Evolutionary conservation across 2,329 filamentous ascomycete genomes (phyloP).

Genomic region (Hypoxylon rubiginosum): DNA sequence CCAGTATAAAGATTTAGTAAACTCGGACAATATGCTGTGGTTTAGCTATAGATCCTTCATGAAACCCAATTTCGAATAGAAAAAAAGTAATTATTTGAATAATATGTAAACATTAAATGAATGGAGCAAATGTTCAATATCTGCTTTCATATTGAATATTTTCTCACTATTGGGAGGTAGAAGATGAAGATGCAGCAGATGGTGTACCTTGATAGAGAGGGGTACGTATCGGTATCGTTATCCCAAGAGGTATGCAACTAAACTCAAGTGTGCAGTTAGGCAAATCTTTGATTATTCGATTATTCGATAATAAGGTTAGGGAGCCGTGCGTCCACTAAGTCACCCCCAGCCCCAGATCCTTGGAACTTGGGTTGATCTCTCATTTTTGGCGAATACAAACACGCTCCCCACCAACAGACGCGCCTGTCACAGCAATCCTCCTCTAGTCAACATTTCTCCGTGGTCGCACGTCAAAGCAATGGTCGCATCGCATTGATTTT

Average conservation of each 20-base stretch:
- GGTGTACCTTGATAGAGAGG: too few relatives aligned
- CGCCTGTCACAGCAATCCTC: slow-evolving; percentile 33
- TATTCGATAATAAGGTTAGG: slow-evolving; percentile 21
- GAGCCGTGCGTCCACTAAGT: background rate
- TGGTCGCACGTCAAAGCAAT: slow-evolving; percentile 36
- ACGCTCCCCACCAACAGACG: slow-evolving; percentile 41
- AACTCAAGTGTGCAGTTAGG: background rate
- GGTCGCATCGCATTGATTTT: slow-evolving; percentile 46
- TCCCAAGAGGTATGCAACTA: too few relatives aligned
- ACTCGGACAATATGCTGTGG: background rate
- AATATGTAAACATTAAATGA: too few relatives aligned
- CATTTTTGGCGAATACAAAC: slow-evolving; percentile 39
- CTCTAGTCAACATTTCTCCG: slow-evolving; percentile 34
- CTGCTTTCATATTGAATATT: too few relatives aligned
- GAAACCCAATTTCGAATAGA: background rate
- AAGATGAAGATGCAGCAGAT: too few relatives aligned
- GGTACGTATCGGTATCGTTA: too few relatives aligned
- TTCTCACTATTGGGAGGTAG: too few relatives aligned
- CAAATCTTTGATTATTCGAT: slow-evolving; percentile 7
- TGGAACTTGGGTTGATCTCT: slow-evolving; percentile 9
- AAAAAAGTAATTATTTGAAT: background rate
- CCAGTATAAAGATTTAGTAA: background rate
- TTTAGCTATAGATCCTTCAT: background rate
- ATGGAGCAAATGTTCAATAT: too few relatives aligned
- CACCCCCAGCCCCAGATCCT: slow-evolving; percentile 4